Base-by-base conservation (phyloP, 1,284 basidiomycete species). In the Kalmanozyma brasiliensis region DNA sequence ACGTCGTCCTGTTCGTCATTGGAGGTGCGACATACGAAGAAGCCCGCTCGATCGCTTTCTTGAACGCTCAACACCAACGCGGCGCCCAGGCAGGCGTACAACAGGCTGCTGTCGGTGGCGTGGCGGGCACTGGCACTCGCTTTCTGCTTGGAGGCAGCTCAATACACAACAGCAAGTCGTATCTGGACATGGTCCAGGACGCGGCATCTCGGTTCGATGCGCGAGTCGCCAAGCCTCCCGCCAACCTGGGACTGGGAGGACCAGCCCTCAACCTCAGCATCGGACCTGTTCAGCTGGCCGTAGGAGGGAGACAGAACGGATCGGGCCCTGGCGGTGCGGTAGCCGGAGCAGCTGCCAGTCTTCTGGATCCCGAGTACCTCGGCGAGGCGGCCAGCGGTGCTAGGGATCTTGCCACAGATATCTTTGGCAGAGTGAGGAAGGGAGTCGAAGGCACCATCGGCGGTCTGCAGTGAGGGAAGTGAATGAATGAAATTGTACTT, bases 1-100 rank as follows among this genome's bases (percentile, higher is more conserved):
- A 82, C 37, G 75, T 82, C 38, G 79, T 82, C 62, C 14, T 82
- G 17, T 82, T 82, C 49, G 71, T 82, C 42, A 70, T 82, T 26
- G 80, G 80, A 22, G 80, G 80, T 13, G 69, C 79, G 1, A 82
- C 80, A 26, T 81, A 81, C 57, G 80, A 81, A 52, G 79, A 79
- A 47, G 77, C 79, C 4, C 70, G 79, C 7, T 69, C 57, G 6
- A 56, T 80, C 16, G 76, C 77, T 2, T 66, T 78, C 10, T 60
- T 80, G 38, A 79, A 80, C 19, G 71, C 60, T 19, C 73, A 68
- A 33, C 67, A 70, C 43, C 57, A 66, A 49, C 41, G 59, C 29
- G 45, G 49, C 20, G 56, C 49, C 8, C 56, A 55, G 9, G 33
- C 33, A 17, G 51, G 49, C 30, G 24, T 44, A 10, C 55, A 51